Conservation (phyloP, 441 rosid species). For the Aleurites moluccanus region DNA sequence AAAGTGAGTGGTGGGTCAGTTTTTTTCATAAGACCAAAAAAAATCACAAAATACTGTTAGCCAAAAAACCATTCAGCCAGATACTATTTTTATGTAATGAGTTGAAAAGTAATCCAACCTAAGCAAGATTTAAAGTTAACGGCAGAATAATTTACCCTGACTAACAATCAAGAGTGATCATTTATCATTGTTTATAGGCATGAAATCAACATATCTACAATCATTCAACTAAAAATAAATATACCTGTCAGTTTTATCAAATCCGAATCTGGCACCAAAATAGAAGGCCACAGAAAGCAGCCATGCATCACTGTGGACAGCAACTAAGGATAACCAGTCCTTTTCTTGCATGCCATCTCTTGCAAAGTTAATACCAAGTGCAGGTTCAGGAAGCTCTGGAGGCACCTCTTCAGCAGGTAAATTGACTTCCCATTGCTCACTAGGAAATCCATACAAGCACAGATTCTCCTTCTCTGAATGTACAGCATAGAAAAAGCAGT, state of each 20-base stretch:
- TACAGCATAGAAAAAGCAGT: conserved; percentile 1
- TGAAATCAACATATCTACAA: neutral
- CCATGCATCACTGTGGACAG: conserved; percentile 71
- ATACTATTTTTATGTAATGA: neutral
- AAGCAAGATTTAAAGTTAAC: neutral
- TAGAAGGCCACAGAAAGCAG: conserved; percentile 66
- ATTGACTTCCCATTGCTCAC: conserved; percentile 68
- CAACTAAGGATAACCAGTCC: conserved; percentile 60
- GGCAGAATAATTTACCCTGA: neutral
- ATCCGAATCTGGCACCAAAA: conserved; percentile 62
- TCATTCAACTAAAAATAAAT: conserved; percentile 3
- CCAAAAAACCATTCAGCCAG: neutral
- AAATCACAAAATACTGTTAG: neutral
- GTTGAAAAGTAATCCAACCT: neutral
- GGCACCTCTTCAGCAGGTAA: conserved; percentile 82
- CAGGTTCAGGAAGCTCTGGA: conserved; percentile 67
- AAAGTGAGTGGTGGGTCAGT: neutral
- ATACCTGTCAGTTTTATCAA: conserved; percentile 54
- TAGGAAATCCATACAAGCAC: conserved; percentile 61
- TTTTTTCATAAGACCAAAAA: neutral
- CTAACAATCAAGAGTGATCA: neutral
- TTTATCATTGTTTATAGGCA: neutral
- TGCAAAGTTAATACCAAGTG: conserved; percentile 67
- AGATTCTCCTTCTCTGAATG: conserved; percentile 59
- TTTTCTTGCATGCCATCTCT: conserved; percentile 74